Conservation (phyloP, 805 yeast genomes). For the Brettanomyces bruxellensis region DNA sequence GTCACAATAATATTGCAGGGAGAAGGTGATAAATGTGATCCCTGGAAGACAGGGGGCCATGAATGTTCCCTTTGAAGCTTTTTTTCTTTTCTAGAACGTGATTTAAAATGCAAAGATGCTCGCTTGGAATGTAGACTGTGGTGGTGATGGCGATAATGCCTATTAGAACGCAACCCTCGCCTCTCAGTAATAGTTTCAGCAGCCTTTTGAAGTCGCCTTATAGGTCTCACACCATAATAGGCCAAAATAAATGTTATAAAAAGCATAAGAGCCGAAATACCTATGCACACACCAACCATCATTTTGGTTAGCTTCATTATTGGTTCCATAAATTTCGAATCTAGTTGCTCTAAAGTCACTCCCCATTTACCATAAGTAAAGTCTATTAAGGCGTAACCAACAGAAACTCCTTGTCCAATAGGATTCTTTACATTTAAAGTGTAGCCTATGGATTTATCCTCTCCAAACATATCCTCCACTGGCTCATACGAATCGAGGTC, state of each 20-base stretch:
- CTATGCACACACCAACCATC: slow-evolving; percentile 70
- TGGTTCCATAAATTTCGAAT: slow-evolving; percentile 52
- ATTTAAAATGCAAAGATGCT: too few relatives aligned
- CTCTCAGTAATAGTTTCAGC: slow-evolving; percentile 60
- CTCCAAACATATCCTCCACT: slow-evolving; percentile 21
- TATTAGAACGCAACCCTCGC: slow-evolving; percentile 17
- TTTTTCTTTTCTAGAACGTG: too few relatives aligned
- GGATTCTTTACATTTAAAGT: slow-evolving; percentile 19
- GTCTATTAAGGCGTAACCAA: slow-evolving; percentile 44
- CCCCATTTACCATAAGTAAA: slow-evolving; percentile 51
- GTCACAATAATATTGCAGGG: not conserved
- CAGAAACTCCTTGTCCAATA: slow-evolving; percentile 34
- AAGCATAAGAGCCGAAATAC: slow-evolving; percentile 66
- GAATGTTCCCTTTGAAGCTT: not conserved
- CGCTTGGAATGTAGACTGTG: too few relatives aligned
- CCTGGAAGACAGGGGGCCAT: not conserved
- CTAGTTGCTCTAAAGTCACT: slow-evolving; percentile 61
- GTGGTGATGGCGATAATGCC: too few relatives aligned
- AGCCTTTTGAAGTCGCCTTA: slow-evolving; percentile 68
- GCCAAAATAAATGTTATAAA: slow-evolving; percentile 75
- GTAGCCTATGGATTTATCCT: not conserved
- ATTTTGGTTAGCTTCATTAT: slow-evolving; percentile 51
- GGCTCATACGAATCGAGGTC: slow-evolving; percentile 14
- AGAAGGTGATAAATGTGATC: not conserved
- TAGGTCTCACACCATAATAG: slow-evolving; percentile 78